These are phyloP conservation scores for Neodidymelliopsis sp. DNA, from an alignment of 2,329 filamentous ascomycete species.

Conservation along the genomic window DNA sequence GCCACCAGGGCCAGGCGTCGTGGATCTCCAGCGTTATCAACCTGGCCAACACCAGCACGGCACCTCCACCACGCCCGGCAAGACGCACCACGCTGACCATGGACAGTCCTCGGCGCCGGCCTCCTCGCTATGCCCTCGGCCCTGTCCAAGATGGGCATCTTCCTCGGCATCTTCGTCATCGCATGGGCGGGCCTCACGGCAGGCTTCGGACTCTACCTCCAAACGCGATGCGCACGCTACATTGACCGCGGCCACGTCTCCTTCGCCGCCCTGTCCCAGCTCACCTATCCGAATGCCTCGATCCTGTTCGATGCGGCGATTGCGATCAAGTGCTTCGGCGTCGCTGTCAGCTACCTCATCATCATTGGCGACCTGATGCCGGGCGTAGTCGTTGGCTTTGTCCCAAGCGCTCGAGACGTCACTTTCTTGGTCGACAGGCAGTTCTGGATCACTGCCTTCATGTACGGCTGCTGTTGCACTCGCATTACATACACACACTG, in stretches of 20 bases:
- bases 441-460: conserved; percentile 98
- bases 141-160: conserved; percentile 93
- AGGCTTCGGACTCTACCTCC: conserved; percentile 92
- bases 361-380: conserved; percentile 99
- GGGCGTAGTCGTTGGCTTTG: conserved; percentile 85
- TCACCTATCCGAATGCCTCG: conserved; percentile 95
- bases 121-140: conserved; percentile 96
- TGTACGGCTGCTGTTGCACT: conserved; percentile 61
- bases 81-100: conserved; percentile 20
- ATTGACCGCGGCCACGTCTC: conserved; percentile 87
- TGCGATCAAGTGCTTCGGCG: conserved; percentile 96
- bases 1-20: conserved; percentile 76
- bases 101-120: conserved; percentile 85
- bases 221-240: conserved; percentile 91
- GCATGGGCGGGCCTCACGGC: conserved; percentile 89
- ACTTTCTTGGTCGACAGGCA: conserved; percentile 85
- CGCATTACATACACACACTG: conserved; percentile 5
- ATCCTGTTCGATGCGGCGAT: conserved; percentile 96
- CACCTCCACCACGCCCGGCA: neutral
- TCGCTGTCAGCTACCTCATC: conserved; percentile 96
- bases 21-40: conserved; percentile 94
- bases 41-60: conserved; percentile 89
- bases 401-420: conserved; percentile 66
- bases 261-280: conserved; percentile 95
- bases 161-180: conserved; percentile 83